Base-by-base conservation (phyloP, 2,329 filamentous ascomycete species). In the Monilinia polystroma region DNA sequence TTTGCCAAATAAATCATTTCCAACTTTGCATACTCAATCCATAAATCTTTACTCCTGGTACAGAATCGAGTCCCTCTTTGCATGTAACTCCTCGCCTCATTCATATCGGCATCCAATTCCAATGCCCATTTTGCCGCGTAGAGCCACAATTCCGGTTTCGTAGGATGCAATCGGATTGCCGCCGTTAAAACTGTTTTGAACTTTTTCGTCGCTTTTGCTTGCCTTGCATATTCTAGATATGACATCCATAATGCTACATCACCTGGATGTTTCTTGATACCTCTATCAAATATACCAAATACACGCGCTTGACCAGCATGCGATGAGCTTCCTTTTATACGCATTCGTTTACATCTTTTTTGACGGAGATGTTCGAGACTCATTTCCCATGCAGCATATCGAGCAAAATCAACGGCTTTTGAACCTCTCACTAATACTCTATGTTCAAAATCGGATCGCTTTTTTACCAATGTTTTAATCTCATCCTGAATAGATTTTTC, bases 371-470 rank as follows among this genome's bases (percentile, higher is more conserved):
- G 79, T 73, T 97, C 92, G 67, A 90, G 83, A 35, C 84, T 86
- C 69, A 84, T 83, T 74, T 90, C 88, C 86, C 87, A 90, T 66
- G 82, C 86, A 56, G 90, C 90, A 80, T 98, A 99, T 72, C 88
- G 86, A 64, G 91, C 88, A 80, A 92, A 98, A 76, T 97, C 92
- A 68, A 85, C 80, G 0, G 93, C 85, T 53, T 86, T 85, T 68
- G 89, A 88, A 59, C 93, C 92, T 32, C 92, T 88, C 3, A 92
- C 89, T 69, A 97, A 91, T 72, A 98, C 86, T 67, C 88, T 90
- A 80, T 97, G 94, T 78, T 99, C 95, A 77, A 93, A 96, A 73
- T 96, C 91, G 75, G 92, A 96, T 73, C 95, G 89, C 78, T 95
- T 97, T 76, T 89, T 89, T 63, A 96, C 90, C 71, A 99, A 93